Evolutionary conservation across 1,284 basidiomycete genomes (phyloP).

Genomic region (Wolfiporia cocos): DNA sequence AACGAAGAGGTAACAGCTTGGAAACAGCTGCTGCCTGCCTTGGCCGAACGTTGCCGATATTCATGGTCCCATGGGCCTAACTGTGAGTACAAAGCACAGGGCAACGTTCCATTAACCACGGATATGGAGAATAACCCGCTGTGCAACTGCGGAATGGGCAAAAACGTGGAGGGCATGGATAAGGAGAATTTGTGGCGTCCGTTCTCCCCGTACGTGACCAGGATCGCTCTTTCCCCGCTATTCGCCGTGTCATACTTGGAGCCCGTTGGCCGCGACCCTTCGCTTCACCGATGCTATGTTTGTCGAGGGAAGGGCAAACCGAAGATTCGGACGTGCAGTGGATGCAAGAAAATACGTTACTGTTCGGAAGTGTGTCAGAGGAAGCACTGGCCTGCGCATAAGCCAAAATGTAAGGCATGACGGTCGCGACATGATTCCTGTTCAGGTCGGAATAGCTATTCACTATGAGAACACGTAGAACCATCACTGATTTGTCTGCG

Average conservation of each 20-base stretch:
- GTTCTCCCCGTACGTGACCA: conserved; percentile 35
- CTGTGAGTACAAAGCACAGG: conserved; percentile 37
- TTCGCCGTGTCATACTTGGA: conserved; percentile 42
- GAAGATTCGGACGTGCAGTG: conserved; percentile 25
- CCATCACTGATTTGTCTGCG: too few species aligned
- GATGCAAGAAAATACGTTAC: conserved; percentile 33
- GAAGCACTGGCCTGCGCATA: conserved; percentile 39
- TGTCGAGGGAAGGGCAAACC: conserved; percentile 28
- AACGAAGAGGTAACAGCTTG: conserved; percentile 32
- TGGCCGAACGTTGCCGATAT: conserved; percentile 44
- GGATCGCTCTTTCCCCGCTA: conserved; percentile 41
- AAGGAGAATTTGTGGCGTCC: conserved; percentile 25
- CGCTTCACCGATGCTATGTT: conserved; percentile 8
- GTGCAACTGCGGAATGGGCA: conserved; percentile 44
- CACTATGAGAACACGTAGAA: too few species aligned
- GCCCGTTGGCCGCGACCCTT: conserved; percentile 18
- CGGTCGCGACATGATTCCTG: too few species aligned
- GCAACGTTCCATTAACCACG: conserved; percentile 26
- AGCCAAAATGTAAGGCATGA: conserved; percentile 15
- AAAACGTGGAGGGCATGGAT: conserved; percentile 28
- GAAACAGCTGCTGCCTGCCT: conserved; percentile 39
- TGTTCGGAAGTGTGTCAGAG: conserved; percentile 40
- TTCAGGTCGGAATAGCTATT: too few species aligned
- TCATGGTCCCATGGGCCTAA: conserved; percentile 37
- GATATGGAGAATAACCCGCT: conserved; percentile 30